Conservation (phyloP, 106 monocot genomes). For the Amphibolis antarctica region DNA sequence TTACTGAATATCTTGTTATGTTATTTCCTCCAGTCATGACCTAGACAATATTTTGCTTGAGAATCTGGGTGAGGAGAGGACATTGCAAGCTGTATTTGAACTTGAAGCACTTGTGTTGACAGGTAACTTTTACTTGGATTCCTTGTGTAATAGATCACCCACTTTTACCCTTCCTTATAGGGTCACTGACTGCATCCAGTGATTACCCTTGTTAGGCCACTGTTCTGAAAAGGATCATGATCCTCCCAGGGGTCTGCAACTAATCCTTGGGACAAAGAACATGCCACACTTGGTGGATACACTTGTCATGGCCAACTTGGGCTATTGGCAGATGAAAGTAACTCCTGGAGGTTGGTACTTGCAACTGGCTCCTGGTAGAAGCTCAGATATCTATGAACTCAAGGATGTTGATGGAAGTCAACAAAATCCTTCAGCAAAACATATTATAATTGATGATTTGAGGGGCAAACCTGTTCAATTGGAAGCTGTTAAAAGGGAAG, state of each 20-base stretch:
- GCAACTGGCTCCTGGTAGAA: conserved; percentile 86
- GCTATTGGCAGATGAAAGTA: conserved; percentile 99
- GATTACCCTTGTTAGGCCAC: conserved; percentile 38
- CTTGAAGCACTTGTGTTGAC: conserved; percentile 95
- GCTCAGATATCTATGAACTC: conserved; percentile 71
- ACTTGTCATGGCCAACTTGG: conserved; percentile 96
- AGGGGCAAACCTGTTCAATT: conserved; percentile 81
- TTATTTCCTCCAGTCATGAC: conserved; percentile 62
- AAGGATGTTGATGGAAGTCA: conserved; percentile 32
- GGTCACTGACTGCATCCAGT: neutral
- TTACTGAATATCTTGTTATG: neutral
- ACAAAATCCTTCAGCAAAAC: conserved; percentile 26
- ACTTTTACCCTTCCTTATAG: neutral
- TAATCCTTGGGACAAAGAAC: conserved; percentile 74
- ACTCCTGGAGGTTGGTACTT: conserved; percentile 89
- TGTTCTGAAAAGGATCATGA: conserved; percentile 91
- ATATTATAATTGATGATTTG: conserved; percentile 69
- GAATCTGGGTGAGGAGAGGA: conserved; percentile 70
- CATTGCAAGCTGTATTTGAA: conserved; percentile 91
- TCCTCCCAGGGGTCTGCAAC: conserved; percentile 92
- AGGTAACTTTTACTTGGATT: conserved; percentile 19
- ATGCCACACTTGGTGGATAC: conserved; percentile 84
- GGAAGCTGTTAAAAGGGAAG: conserved; percentile 62
- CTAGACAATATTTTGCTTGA: conserved; percentile 93
- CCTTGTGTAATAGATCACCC: neutral